Evolutionary conservation across 306 rosid species (phyloP).

Genomic region (Acacia confusa): DNA sequence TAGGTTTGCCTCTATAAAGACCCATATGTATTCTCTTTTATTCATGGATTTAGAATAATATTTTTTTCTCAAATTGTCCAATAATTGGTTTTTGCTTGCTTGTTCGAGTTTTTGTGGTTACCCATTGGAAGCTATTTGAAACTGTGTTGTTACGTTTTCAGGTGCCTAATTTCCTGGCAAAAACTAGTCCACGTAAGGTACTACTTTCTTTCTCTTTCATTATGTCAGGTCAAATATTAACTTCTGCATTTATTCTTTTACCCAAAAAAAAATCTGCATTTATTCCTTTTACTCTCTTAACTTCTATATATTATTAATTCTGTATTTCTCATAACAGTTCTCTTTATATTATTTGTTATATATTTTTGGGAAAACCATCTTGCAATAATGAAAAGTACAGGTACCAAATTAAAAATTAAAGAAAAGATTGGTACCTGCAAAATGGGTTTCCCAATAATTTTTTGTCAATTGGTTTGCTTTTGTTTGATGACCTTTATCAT

Average conservation of each 20-base stretch:
- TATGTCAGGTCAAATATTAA: constrained; percentile 16
- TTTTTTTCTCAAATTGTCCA: too few relatives aligned
- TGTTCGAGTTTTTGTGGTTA: constrained; percentile 10
- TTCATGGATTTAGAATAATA: too few relatives aligned
- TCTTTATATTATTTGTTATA: neutral
- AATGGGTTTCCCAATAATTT: too few relatives aligned
- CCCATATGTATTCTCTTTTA: too few relatives aligned
- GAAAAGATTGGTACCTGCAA: too few relatives aligned
- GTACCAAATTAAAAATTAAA: too few relatives aligned
- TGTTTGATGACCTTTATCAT: neutral
- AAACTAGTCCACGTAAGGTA: constrained; percentile 81
- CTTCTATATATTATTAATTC: neutral
- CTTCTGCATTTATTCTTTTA: neutral
- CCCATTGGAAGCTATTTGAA: constrained; percentile 26
- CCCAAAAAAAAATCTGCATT: neutral
- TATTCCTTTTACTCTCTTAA: constrained; percentile 12
- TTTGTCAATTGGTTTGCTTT: neutral
- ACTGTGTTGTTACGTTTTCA: constrained; percentile 44
- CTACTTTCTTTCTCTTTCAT: constrained; percentile 21
- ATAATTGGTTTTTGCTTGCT: neutral
- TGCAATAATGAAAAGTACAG: too few relatives aligned
- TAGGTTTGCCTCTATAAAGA: too few relatives aligned
- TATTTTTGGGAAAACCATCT: neutral
- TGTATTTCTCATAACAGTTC: neutral
- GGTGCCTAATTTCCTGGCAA: constrained; percentile 73